These are phyloP conservation scores for Mangifera indica DNA, from an alignment of 345 rosid species.

Conservation along the genomic window DNA sequence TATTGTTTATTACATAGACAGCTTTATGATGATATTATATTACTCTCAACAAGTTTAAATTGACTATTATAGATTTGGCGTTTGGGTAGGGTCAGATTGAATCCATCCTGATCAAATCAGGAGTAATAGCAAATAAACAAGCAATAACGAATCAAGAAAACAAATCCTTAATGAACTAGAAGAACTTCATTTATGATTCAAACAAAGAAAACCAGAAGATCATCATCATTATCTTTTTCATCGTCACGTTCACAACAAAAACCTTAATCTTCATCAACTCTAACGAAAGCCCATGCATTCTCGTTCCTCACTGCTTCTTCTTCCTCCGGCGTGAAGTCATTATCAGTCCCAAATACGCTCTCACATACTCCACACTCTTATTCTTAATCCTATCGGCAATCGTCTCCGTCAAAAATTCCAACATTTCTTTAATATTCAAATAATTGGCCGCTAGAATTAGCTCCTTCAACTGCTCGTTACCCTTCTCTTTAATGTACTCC, in stretches of 20 bases:
- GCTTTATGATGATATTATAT: too few species aligned
- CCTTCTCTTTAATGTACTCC: conserved; percentile 11
- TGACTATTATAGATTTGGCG: too few species aligned
- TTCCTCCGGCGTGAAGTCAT: conserved; percentile 40
- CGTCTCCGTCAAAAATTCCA: conserved; percentile 28
- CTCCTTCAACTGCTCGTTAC: conserved; percentile 27
- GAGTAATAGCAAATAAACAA: neutral
- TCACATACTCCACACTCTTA: conserved; percentile 41
- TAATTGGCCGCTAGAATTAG: conserved; percentile 37
- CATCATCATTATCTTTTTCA: neutral
- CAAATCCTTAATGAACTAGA: too few species aligned
- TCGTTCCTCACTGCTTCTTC: conserved; percentile 26
- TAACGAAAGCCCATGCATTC: conserved; percentile 36
- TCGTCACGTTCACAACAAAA: neutral
- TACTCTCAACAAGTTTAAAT: too few species aligned
- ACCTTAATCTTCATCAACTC: conserved; percentile 18
- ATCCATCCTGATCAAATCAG: too few species aligned
- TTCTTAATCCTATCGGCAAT: conserved; percentile 37
- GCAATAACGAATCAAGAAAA: neutral
- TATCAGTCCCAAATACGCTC: conserved; percentile 39
- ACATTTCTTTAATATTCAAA: conserved; percentile 30
- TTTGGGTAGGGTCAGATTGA: too few species aligned
- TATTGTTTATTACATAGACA: too few species aligned
- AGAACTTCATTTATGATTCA: too few species aligned
- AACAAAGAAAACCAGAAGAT: too few species aligned